phyloP scores from a whole-genome alignment of 208 protist species.

The Spironucleus salmonicida region DNA sequence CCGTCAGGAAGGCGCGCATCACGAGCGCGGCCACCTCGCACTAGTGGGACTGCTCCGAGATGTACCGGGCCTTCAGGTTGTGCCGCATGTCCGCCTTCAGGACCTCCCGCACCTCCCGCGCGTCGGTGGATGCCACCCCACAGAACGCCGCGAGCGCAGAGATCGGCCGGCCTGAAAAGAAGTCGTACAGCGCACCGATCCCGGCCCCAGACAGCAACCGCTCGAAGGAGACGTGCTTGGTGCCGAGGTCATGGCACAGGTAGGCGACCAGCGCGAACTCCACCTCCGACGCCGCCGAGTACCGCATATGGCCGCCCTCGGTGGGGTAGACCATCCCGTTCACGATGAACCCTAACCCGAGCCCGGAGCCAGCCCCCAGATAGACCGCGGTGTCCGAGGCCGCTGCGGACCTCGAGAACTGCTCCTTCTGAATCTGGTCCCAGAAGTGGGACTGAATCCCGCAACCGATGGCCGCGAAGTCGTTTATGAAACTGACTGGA shows the following conservation, averaged over 20 bases:
- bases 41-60: too few relatives aligned
- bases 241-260: neutral
- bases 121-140: too few relatives aligned
- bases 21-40: too few relatives aligned
- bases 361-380: neutral
- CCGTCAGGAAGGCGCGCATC: too few relatives aligned
- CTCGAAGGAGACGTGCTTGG: neutral
- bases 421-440: neutral
- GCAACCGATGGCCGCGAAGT: constrained; percentile 15
- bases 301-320: constrained; percentile 13
- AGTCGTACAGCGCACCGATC: neutral
- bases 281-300: too few relatives aligned
- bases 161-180: neutral
- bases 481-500: constrained; percentile 1
- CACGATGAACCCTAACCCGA: neutral
- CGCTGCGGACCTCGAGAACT: neutral
- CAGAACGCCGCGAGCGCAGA: too few relatives aligned
- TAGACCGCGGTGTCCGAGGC: neutral
- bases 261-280: neutral
- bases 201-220: neutral
- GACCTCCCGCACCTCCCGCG: too few relatives aligned
- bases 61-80: too few relatives aligned
- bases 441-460: neutral
- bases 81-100: too few relatives aligned
- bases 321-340: neutral